These are phyloP conservation scores for Xylariaceae sp. DNA, from an alignment of 2,329 filamentous ascomycete species.

Conservation along the genomic window DNA sequence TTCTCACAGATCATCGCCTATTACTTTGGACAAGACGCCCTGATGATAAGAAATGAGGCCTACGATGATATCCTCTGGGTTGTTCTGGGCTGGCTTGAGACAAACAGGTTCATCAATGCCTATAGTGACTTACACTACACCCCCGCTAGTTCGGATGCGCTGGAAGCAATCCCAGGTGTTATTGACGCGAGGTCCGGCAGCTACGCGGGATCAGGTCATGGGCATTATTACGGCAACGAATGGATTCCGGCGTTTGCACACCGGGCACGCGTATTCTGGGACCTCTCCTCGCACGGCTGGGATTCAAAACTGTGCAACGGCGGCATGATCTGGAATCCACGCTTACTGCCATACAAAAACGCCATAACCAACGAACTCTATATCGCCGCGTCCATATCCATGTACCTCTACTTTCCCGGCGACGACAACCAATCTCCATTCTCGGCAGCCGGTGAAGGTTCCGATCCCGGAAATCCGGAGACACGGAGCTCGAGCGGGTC, in stretches of 20 bases:
- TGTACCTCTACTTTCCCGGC: conserved; percentile 87
- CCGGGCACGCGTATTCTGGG: conserved; percentile 80
- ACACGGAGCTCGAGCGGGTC: conserved; percentile 35
- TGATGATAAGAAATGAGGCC: conserved; percentile 67
- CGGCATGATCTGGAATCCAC: conserved; percentile 88
- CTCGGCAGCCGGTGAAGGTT: conserved; percentile 27
- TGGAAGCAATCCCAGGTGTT: conserved; percentile 14
- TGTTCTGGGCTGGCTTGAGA: conserved; percentile 84
- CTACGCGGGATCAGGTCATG: conserved; percentile 31
- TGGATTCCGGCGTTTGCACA: conserved; percentile 77
- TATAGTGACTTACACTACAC: conserved; percentile 63
- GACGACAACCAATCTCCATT: conserved; percentile 72
- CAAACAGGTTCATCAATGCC: conserved; percentile 68
- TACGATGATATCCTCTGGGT: conserved; percentile 97
- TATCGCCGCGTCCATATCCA: conserved; percentile 76
- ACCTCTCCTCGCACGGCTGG: conserved; percentile 75
- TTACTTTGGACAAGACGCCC: conserved; percentile 82
- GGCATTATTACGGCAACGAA: conserved; percentile 70
- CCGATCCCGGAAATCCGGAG: conserved; percentile 26
- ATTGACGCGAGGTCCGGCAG: conserved; percentile 26
- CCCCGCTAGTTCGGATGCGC: conserved; percentile 8
- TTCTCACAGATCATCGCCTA: conserved; percentile 73
- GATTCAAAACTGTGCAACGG: conserved; percentile 75
- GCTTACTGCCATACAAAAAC: conserved; percentile 82
- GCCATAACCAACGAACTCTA: conserved; percentile 92